phyloP scores from a whole-genome alignment of 345 rosid genomes.

The Streptanthus diversifolius region DNA sequence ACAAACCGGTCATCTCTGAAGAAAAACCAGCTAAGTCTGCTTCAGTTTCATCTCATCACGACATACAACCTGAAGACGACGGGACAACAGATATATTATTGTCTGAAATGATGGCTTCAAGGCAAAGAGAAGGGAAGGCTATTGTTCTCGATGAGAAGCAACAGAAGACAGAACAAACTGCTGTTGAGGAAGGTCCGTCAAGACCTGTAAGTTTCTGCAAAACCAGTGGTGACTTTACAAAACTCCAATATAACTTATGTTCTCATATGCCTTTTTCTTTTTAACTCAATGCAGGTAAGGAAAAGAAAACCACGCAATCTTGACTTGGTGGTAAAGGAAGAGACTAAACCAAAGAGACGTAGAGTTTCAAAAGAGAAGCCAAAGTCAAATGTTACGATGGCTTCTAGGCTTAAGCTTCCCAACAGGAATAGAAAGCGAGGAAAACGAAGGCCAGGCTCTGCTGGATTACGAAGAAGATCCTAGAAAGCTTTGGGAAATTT shows the following conservation, averaged over 20 bases:
- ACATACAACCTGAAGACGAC: slow-evolving; percentile 21
- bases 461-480: slow-evolving; percentile 43
- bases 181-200: slow-evolving; percentile 34
- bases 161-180: slow-evolving; percentile 21
- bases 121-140: slow-evolving; percentile 41
- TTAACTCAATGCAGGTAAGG: slow-evolving; percentile 22
- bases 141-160: slow-evolving; percentile 34
- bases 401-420: slow-evolving; percentile 42
- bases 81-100: slow-evolving; percentile 29
- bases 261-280: background rate
- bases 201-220: slow-evolving; percentile 42
- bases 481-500: slow-evolving; percentile 24
- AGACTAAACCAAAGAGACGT: slow-evolving; percentile 36
- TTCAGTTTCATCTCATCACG: slow-evolving; percentile 31
- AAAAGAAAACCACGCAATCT: slow-evolving; percentile 39
- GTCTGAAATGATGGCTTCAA: slow-evolving; percentile 43
- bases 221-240: background rate
- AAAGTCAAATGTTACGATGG: slow-evolving; percentile 30
- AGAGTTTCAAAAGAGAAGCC: slow-evolving; percentile 27
- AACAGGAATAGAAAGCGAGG: slow-evolving; percentile 54
- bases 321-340: slow-evolving; percentile 41
- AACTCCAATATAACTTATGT: background rate
- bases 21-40: slow-evolving; percentile 37
- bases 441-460: slow-evolving; percentile 41
- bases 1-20: slow-evolving; percentile 32